These are phyloP conservation scores for Ophiosphaerella korrae DNA, from an alignment of 2,329 filamentous ascomycete genomes.

Conservation along the genomic window DNA sequence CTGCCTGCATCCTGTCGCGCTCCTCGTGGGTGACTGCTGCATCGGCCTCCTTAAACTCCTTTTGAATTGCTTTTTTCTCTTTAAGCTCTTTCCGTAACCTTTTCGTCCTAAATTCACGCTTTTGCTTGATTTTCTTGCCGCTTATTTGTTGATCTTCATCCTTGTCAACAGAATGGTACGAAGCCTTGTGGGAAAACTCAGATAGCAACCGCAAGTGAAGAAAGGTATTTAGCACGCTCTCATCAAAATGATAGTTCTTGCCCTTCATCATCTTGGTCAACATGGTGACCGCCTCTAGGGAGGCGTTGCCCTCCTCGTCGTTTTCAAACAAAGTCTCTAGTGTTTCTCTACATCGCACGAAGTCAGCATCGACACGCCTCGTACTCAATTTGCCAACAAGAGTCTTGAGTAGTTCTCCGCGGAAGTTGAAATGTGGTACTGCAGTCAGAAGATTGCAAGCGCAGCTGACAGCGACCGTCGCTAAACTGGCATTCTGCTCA, in stretches of 20 bases:
- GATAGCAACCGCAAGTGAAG: conserved; percentile 85
- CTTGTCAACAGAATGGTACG: conserved; percentile 75
- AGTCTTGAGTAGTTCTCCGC: conserved; percentile 84
- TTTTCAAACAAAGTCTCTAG: conserved; percentile 81
- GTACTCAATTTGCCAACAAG: conserved; percentile 81
- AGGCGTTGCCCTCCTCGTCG: conserved; percentile 88
- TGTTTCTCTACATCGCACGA: conserved; percentile 75
- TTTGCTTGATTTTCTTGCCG: conserved; percentile 70
- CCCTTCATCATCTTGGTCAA: conserved; percentile 95
- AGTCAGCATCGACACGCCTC: conserved; percentile 73
- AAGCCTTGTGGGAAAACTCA: conserved; percentile 85
- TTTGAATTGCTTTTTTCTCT: conserved; percentile 85
- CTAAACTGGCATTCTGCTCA: conserved; percentile 55
- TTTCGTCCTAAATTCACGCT: conserved; percentile 88
- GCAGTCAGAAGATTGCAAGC: conserved; percentile 78
- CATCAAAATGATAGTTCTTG: conserved; percentile 79
- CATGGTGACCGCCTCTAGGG: conserved; percentile 82
- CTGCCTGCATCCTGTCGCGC: conserved; percentile 89
- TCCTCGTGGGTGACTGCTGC: conserved; percentile 91
- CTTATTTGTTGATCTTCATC: conserved; percentile 51
- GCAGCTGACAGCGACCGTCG: conserved; percentile 81
- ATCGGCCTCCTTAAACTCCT: conserved; percentile 92
- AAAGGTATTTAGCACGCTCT: conserved; percentile 87
- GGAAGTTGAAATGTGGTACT: conserved; percentile 97
- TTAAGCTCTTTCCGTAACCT: conserved; percentile 79